phyloP scores from a whole-genome alignment of 2,329 filamentous ascomycete genomes.

The Arthroderma sp. region DNA sequence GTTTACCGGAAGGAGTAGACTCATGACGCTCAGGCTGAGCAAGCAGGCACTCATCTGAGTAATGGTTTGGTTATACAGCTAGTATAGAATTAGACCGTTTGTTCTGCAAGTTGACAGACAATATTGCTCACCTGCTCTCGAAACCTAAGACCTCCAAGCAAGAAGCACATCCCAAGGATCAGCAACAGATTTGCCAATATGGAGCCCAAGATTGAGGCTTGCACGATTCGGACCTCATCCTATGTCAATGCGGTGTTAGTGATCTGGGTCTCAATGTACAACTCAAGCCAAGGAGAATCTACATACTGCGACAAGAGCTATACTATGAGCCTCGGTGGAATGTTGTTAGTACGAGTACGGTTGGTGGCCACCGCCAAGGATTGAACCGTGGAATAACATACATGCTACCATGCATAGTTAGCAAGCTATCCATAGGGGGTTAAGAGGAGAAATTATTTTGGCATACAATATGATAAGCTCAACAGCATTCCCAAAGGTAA shows the following conservation, averaged over 20 bases:
- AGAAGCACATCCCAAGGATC: constrained; percentile 86
- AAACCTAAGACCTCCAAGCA: constrained; percentile 71
- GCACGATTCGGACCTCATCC: constrained; percentile 66
- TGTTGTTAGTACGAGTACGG: not conserved
- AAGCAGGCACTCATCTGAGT: constrained; percentile 79
- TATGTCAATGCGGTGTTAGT: constrained; percentile 72
- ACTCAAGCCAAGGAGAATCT: not conserved
- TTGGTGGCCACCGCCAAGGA: not conserved
- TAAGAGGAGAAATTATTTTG: not conserved
- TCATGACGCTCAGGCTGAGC: constrained; percentile 63
- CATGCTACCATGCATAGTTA: constrained; percentile 13
- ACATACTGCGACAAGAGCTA: constrained; percentile 56
- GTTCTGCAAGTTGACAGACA: not conserved
- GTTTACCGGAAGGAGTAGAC: constrained; percentile 62
- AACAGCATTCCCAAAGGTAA: constrained; percentile 82
- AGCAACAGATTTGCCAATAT: constrained; percentile 84
- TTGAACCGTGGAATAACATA: not conserved
- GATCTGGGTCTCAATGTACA: constrained; percentile 38
- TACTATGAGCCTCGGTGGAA: constrained; percentile 34
- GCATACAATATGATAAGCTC: constrained; percentile 60
- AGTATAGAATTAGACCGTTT: not conserved
- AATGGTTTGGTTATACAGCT: constrained; percentile 70
- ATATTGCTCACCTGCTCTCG: constrained; percentile 56
- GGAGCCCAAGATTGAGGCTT: constrained; percentile 82
- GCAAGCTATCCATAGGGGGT: constrained; percentile 16